Conservation (phyloP, 202 grass and related monocot species). For the Schoenoplectus triqueter region DNA sequence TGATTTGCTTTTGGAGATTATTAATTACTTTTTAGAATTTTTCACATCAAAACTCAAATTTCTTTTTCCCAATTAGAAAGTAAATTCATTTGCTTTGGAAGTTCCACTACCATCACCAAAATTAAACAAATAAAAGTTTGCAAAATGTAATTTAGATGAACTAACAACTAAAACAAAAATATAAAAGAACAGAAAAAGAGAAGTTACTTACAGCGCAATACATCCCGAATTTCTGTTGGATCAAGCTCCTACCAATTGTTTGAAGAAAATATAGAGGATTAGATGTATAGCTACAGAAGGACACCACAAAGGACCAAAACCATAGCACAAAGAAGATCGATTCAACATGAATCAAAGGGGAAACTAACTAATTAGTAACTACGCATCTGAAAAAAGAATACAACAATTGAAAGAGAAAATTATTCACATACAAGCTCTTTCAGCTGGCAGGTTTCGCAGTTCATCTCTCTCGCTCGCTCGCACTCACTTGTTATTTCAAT, state of each 20-base stretch:
- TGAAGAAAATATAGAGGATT: neutral
- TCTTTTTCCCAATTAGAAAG: neutral
- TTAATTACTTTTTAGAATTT: neutral
- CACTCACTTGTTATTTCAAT: neutral
- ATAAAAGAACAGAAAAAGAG: slow-evolving; percentile 2
- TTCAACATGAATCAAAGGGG: neutral
- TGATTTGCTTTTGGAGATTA: neutral
- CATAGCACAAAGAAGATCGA: neutral
- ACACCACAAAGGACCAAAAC: slow-evolving; percentile 5
- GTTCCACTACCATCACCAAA: neutral
- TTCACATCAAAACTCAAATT: neutral
- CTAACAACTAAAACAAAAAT: neutral
- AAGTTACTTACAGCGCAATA: slow-evolving; percentile 38
- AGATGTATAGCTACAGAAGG: neutral
- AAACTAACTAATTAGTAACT: neutral
- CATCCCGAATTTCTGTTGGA: slow-evolving; percentile 36
- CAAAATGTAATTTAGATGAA: neutral
- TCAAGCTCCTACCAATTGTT: slow-evolving; percentile 32
- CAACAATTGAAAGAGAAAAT: slow-evolving; percentile 21
- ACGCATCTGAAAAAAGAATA: neutral
- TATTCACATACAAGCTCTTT: slow-evolving; percentile 28
- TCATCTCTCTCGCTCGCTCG: neutral
- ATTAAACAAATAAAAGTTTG: neutral
- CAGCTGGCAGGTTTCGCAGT: slow-evolving; percentile 44
- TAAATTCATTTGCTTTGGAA: neutral